Conservation (phyloP, 768 basidiomycete species). For the Cantharellus anzutake region DNA sequence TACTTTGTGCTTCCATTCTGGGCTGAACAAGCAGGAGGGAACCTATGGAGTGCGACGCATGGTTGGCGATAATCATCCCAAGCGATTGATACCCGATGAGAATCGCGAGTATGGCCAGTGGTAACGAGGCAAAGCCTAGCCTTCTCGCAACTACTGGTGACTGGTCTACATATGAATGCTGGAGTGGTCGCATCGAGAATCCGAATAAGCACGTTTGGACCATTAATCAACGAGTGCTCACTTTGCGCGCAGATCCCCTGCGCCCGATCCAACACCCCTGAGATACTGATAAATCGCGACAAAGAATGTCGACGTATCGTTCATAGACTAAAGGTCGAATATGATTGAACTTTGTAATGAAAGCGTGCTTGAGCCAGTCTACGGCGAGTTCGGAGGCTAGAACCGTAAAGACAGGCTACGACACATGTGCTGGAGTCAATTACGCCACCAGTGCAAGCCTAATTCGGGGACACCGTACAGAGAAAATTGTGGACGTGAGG, state of each 20-base stretch:
- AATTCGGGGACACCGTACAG: slow-evolving; percentile 30
- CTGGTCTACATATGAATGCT: slow-evolving; percentile 89
- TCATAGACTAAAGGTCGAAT: slow-evolving; percentile 91
- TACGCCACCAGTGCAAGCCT: neutral
- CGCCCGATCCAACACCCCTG: slow-evolving; percentile 55
- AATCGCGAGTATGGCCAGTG: slow-evolving; percentile 67
- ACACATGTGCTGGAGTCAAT: neutral
- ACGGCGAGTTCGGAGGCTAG: slow-evolving; percentile 83
- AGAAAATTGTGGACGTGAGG: slow-evolving; percentile 73
- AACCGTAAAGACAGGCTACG: slow-evolving; percentile 79
- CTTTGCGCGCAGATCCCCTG: slow-evolving; percentile 44
- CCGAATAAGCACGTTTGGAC: too few relatives aligned
- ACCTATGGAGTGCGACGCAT: slow-evolving; percentile 8
- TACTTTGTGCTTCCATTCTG: slow-evolving; percentile 17
- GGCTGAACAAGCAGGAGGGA: neutral
- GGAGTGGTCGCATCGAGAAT: neutral
- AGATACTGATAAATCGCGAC: slow-evolving; percentile 80
- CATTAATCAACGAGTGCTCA: slow-evolving; percentile 12
- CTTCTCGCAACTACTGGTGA: slow-evolving; percentile 87
- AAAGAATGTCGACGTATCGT: slow-evolving; percentile 86
- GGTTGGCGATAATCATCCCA: slow-evolving; percentile 35
- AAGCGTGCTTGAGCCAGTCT: slow-evolving; percentile 98
- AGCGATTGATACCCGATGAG: slow-evolving; percentile 60
- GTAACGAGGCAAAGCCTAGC: slow-evolving; percentile 83
- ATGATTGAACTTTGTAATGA: slow-evolving; percentile 99